Evolutionary conservation across 805 yeast species (phyloP).

Genomic region (Blastobotrys mokoenaii): DNA sequence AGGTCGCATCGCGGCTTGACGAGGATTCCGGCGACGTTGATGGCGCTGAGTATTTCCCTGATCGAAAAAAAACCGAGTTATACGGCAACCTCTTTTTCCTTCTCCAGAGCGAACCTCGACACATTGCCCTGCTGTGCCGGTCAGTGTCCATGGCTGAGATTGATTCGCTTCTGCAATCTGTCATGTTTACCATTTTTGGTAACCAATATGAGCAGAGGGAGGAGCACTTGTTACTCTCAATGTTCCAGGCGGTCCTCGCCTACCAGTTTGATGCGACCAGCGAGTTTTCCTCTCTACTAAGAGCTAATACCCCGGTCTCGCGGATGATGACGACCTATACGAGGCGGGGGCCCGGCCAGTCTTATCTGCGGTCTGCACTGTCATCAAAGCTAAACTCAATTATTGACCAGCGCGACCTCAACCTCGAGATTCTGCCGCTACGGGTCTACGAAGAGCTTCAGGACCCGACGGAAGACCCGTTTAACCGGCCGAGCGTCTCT

Average conservation of each 20-base stretch:
- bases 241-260: constrained; percentile 32
- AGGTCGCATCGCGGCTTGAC: constrained; percentile 27
- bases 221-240: constrained; percentile 30
- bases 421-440: constrained; percentile 29
- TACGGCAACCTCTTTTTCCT: constrained; percentile 31
- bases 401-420: constrained; percentile 20
- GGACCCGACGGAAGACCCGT: constrained; percentile 16
- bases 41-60: constrained; percentile 22
- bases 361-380: constrained; percentile 28
- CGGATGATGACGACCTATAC: constrained; percentile 34
- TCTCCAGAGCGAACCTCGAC: constrained; percentile 31
- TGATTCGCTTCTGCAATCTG: constrained; percentile 32
- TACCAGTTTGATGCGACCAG: constrained; percentile 29
- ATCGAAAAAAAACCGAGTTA: constrained; percentile 23
- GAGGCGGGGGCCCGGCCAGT: constrained; percentile 33
- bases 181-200: constrained; percentile 35
- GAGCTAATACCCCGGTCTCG: constrained; percentile 34
- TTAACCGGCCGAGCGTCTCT: constrained; percentile 17
- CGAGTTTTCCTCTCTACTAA: constrained; percentile 28
- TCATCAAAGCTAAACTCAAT: constrained; percentile 22
- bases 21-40: constrained; percentile 13
- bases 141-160: constrained; percentile 29
- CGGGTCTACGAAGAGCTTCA: constrained; percentile 25
- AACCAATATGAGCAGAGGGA: constrained; percentile 35
- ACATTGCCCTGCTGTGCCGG: constrained; percentile 28